phyloP scores from a whole-genome alignment of 2,329 filamentous ascomycete species.

The Parastagonospora nodorum region DNA sequence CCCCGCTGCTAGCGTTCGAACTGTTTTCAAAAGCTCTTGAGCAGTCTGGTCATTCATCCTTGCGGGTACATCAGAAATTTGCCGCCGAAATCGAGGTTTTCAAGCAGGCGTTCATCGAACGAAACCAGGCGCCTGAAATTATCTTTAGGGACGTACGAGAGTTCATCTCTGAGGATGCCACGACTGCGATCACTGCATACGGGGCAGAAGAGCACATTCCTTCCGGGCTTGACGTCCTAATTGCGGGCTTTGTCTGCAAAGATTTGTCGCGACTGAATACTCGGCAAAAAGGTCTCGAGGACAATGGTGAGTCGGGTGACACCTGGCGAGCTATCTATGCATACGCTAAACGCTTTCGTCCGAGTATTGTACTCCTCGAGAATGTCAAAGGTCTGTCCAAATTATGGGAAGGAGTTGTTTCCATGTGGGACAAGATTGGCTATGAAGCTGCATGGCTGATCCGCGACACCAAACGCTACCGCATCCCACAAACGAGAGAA shows the following conservation, averaged over 20 bases:
- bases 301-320: slow-evolving; percentile 66
- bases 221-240: slow-evolving; percentile 63
- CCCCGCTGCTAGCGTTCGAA: slow-evolving; percentile 69
- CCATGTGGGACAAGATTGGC: slow-evolving; percentile 54
- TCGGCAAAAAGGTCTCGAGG: slow-evolving; percentile 55
- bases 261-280: slow-evolving; percentile 73
- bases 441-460: slow-evolving; percentile 60
- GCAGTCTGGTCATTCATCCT: slow-evolving; percentile 5
- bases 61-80: slow-evolving; percentile 48
- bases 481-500: slow-evolving; percentile 69
- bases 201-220: slow-evolving; percentile 65
- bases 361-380: slow-evolving; percentile 71
- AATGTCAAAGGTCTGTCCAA: slow-evolving; percentile 63
- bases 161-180: slow-evolving; percentile 53
- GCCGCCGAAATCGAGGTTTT: slow-evolving; percentile 53
- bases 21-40: slow-evolving; percentile 51
- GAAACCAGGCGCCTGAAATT: slow-evolving; percentile 50
- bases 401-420: slow-evolving; percentile 62
- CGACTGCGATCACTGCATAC: slow-evolving; percentile 66
- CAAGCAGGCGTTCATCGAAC: slow-evolving; percentile 56
- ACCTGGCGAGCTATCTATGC: slow-evolving; percentile 67
- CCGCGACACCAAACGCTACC: slow-evolving; percentile 73
- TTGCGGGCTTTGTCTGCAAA: slow-evolving; percentile 77
- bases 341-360: slow-evolving; percentile 62
- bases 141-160: slow-evolving; percentile 54